phyloP scores from a whole-genome alignment of 441 rosid species.

The Brassica balearica region DNA sequence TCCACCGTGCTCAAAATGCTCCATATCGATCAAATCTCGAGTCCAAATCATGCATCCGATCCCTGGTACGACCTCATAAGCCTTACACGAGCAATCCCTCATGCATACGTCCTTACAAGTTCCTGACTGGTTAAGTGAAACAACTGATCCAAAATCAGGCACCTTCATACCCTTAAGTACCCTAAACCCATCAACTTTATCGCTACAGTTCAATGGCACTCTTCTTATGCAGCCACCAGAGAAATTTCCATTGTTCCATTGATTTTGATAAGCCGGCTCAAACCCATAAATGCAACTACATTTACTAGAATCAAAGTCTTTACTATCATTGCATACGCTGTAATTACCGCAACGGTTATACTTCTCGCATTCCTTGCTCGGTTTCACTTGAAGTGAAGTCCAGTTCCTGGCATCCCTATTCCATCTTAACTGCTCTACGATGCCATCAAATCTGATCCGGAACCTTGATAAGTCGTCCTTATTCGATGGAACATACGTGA shows the following conservation, averaged over 20 bases:
- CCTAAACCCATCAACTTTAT: slow-evolving; percentile 56
- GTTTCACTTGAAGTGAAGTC: slow-evolving; percentile 54
- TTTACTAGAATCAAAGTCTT: slow-evolving; percentile 36
- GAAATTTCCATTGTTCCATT: slow-evolving; percentile 57
- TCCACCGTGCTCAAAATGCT: slow-evolving; percentile 49
- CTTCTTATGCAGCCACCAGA: slow-evolving; percentile 72
- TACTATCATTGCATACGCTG: slow-evolving; percentile 55
- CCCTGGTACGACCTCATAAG: slow-evolving; percentile 45
- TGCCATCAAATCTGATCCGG: slow-evolving; percentile 53
- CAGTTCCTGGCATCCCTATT: slow-evolving; percentile 49
- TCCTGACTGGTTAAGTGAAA: not conserved
- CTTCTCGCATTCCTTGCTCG: slow-evolving; percentile 56
- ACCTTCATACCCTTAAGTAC: slow-evolving; percentile 51
- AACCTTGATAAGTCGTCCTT: slow-evolving; percentile 54
- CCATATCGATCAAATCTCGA: slow-evolving; percentile 64
- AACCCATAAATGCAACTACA: slow-evolving; percentile 77
- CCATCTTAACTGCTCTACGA: slow-evolving; percentile 63
- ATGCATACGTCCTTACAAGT: slow-evolving; percentile 53
- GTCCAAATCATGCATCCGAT: slow-evolving; percentile 83
- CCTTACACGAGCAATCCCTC: slow-evolving; percentile 69
- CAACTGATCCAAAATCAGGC: slow-evolving; percentile 65
- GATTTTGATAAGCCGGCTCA: slow-evolving; percentile 45
- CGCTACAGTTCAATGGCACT: slow-evolving; percentile 51
- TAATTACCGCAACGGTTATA: slow-evolving; percentile 79
- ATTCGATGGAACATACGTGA: slow-evolving; percentile 55